Evolutionary conservation across 164 flowering plant genomes (phyloP).

Genomic region (Dillenia suffruticosa): DNA sequence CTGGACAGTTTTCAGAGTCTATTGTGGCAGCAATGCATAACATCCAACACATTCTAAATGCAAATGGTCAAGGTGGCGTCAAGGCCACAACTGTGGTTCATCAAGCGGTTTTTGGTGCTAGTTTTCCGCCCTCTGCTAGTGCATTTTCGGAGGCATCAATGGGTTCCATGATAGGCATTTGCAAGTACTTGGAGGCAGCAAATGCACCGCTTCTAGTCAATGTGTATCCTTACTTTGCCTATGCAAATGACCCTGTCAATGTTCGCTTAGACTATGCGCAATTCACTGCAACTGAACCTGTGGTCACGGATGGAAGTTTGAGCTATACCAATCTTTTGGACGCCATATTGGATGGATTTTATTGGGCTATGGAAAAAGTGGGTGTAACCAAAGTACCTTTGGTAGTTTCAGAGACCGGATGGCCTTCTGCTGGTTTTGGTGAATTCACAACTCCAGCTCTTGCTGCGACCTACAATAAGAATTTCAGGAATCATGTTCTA

Average conservation of each 20-base stretch:
- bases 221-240: background rate
- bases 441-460: background rate
- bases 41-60: background rate
- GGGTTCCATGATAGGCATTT: background rate
- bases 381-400: slow-evolving; percentile 1
- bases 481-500: background rate
- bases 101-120: background rate
- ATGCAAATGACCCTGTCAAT: background rate
- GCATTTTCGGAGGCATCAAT: background rate
- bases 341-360: slow-evolving; percentile 9
- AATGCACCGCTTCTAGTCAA: background rate
- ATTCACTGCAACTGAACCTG: background rate
- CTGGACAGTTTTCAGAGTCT: too few relatives aligned
- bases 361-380: slow-evolving; percentile 11
- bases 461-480: slow-evolving; percentile 5
- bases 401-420: slow-evolving; percentile 13
- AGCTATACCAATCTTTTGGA: slow-evolving; percentile 12
- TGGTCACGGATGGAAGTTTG: background rate
- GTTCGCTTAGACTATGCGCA: background rate
- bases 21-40: too few relatives aligned
- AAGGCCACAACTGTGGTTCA: background rate
- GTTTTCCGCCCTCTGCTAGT: background rate
- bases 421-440: slow-evolving; percentile 10
- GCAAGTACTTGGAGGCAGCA: background rate
- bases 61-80: background rate